phyloP scores from a whole-genome alignment of 306 rosid genomes.

The Cicer arietinum region DNA sequence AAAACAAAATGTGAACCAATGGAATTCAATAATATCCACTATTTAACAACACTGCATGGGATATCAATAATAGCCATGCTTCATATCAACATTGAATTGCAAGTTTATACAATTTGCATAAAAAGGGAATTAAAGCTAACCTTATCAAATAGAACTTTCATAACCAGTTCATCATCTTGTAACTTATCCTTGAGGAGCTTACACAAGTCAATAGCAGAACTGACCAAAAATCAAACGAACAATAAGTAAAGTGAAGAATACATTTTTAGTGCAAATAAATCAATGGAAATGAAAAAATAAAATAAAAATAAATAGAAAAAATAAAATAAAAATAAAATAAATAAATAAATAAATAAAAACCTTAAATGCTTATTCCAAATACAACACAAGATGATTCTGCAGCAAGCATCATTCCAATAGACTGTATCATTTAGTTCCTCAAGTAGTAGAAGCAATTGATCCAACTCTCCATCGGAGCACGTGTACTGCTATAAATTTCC shows the following conservation, averaged over 20 bases:
- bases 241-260: conserved; percentile 23
- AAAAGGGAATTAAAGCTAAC: conserved; percentile 51
- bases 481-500: conserved; percentile 57
- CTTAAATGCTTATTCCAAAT: conserved; percentile 68
- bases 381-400: conserved; percentile 67
- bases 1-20: conserved; percentile 49
- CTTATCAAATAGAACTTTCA: conserved; percentile 68
- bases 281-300: conserved; percentile 19
- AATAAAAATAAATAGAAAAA: conserved; percentile 21
- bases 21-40: not conserved
- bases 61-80: conserved; percentile 4
- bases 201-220: conserved; percentile 67
- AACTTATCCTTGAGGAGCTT: conserved; percentile 71
- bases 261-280: conserved; percentile 23
- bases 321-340: conserved; percentile 39
- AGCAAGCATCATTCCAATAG: conserved; percentile 76
- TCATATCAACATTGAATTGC: conserved; percentile 21
- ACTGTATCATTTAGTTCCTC: conserved; percentile 55
- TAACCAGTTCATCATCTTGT: conserved; percentile 52
- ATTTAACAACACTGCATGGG: not conserved
- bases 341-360: conserved; percentile 41
- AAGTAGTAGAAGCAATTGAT: conserved; percentile 65
- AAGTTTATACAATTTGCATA: conserved; percentile 16
- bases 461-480: conserved; percentile 59
- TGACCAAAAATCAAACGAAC: conserved; percentile 46